phyloP scores from a whole-genome alignment of 768 basidiomycete species.

The Psilocybe tampanensis region DNA sequence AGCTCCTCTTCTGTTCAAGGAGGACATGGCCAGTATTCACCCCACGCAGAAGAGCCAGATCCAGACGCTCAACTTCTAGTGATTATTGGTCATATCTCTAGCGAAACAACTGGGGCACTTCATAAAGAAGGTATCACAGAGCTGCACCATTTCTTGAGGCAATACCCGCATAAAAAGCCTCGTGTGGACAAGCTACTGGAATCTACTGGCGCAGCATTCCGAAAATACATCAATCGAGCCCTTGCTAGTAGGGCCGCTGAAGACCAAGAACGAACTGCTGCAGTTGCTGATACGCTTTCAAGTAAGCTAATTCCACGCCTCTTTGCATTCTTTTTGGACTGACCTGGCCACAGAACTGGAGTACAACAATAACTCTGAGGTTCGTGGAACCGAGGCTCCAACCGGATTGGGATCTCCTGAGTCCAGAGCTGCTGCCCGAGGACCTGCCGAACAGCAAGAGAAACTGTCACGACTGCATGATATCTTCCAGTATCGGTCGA shows the following conservation, averaged over 20 bases:
- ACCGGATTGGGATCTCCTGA: constrained; percentile 28
- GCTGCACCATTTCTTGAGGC: constrained; percentile 90
- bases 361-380: constrained; percentile 53
- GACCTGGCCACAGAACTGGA: constrained; percentile 54
- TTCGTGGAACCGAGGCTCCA: constrained; percentile 3
- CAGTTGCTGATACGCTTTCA: constrained; percentile 81
- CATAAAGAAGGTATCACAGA: constrained; percentile 96
- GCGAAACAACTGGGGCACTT: constrained; percentile 84
- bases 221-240: constrained; percentile 89
- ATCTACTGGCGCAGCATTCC: constrained; percentile 86
- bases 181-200: constrained; percentile 88
- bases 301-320: constrained; percentile 50
- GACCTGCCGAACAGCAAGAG: constrained; percentile 49
- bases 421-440: constrained; percentile 21
- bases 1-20: constrained; percentile 65
- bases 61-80: constrained; percentile 82
- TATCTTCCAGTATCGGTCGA: constrained; percentile 82
- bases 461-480: constrained; percentile 76
- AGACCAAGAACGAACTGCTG: constrained; percentile 77
- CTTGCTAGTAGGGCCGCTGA: constrained; percentile 87
- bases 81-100: constrained; percentile 86
- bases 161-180: constrained; percentile 80
- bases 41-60: constrained; percentile 78
- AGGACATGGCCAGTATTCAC: constrained; percentile 47
- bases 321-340: constrained; percentile 3